These are phyloP conservation scores for Saccharomycopsis vini DNA, from an alignment of 805 yeast species.

Conservation along the genomic window DNA sequence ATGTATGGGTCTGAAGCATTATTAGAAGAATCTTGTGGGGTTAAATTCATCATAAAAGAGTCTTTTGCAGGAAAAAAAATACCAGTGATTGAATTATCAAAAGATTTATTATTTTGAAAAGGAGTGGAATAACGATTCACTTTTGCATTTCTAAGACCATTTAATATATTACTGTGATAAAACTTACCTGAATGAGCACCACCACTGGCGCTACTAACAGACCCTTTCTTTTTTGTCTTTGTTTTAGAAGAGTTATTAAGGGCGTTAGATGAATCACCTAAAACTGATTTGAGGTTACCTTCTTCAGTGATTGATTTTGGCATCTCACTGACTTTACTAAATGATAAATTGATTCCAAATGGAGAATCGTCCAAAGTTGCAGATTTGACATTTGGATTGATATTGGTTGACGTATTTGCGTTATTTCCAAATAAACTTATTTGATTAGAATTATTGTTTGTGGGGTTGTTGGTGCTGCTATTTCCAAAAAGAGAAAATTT, in stretches of 20 bases:
- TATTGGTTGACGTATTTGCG: no score
- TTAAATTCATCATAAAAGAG: constrained; percentile 7
- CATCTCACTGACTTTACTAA: constrained; percentile 13
- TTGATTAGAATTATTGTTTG: no score
- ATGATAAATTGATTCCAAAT: constrained; percentile 15
- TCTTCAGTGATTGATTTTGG: constrained; percentile 14
- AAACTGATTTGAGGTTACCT: neutral
- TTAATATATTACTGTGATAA: constrained; percentile 11
- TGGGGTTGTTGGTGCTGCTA: no score
- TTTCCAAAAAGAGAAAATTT: no score
- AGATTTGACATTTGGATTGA: no score
- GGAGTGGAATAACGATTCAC: neutral
- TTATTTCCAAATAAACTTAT: no score
- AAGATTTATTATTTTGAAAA: neutral
- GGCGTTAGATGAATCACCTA: neutral
- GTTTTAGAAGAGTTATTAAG: neutral
- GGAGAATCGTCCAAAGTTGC: constrained; percentile 19
- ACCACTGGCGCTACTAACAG: neutral
- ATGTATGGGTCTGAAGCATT: no score
- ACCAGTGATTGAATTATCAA: constrained; percentile 5
- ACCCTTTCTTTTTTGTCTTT: neutral
- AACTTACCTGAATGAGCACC: neutral
- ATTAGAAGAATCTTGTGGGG: constrained; percentile 3
- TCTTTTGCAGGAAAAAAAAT: constrained; percentile 9
- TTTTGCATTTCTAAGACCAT: constrained; percentile 13